Percentiles rank a stretch among this genome's conserved stretches.
Conservation (phyloP, 192 early-diverging fungal genomes). For the Allomyces javanicus region DNA sequence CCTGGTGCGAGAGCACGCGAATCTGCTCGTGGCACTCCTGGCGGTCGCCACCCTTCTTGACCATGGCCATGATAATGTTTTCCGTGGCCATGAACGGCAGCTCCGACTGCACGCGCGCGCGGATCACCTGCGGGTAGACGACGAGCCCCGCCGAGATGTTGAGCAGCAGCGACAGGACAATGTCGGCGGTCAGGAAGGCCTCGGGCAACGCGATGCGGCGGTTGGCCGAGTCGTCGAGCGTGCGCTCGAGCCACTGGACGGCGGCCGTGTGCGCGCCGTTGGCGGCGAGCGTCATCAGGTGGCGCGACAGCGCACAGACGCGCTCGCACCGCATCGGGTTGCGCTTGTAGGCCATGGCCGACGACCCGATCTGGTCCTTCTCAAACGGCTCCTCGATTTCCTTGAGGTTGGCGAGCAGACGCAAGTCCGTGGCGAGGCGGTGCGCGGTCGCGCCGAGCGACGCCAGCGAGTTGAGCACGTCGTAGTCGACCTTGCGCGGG, state of each 20-base stretch:
- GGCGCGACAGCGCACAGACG: conserved; percentile 84
- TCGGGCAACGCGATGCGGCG: conserved; percentile 88
- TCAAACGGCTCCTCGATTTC: conserved; percentile 99
- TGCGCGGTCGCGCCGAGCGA: conserved; percentile 92
- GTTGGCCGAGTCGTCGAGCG: conserved; percentile 92
- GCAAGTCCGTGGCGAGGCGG: conserved; percentile 91
- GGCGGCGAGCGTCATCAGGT: conserved; percentile 75
- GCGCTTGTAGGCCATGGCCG: conserved; percentile 99
- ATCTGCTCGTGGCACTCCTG: conserved; percentile 95
- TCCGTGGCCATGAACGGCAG: conserved; percentile 99
- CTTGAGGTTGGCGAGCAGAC: conserved; percentile 87
- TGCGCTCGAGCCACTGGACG: conserved; percentile 93
- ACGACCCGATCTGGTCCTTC: conserved; percentile 95
- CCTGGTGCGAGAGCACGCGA: conserved; percentile 83
- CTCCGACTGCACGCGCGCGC: conserved; percentile 73
- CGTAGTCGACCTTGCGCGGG: conserved; percentile 91
- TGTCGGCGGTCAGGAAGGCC: conserved; percentile 91
- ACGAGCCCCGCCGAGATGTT: conserved; percentile 96
- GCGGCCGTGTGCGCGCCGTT: conserved; percentile 76
- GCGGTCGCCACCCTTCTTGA: conserved; percentile 84
- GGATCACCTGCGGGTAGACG: conserved; percentile 90
- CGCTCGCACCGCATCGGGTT: conserved; percentile 98
- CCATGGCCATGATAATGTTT: conserved; percentile 98
- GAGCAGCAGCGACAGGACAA: conserved; percentile 79
- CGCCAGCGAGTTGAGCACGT: conserved; percentile 61